Evolutionary conservation across 331 rosid genomes (phyloP), one percentile per base, ranked within the genome.

Genomic region (Malus hybrid): DNA sequence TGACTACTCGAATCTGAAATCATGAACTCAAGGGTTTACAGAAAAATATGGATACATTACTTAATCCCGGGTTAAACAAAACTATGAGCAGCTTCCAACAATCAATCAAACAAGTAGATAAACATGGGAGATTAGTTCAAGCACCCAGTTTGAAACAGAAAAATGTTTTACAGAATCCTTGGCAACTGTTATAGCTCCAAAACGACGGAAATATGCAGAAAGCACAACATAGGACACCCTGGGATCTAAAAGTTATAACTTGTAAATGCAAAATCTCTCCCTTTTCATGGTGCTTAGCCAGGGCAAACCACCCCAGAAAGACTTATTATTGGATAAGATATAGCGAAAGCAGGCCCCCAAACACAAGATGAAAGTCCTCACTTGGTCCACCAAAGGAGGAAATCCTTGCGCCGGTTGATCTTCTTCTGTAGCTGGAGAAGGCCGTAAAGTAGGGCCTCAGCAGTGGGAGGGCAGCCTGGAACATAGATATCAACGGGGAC

Each of bases 381-480:
- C 88, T 88, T 87, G 76, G 93, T 90, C 98, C 99, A 95, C 99
- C 98, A 95, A 42, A 77, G 82, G 78, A 86, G 96, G 85, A 95
- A 95, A 86, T 95, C 99, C 81, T 92, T 95, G 85, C 98, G 97
- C 87, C 99, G 88, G 78, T 88, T 89, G 84, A 92, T 95, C 88
- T 92, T 95, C 93, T 95, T 92, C 90, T 95, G 99, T 81, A 95
- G 85, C 89, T 95, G 99, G 68, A 95, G 99, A 69, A 95, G 84
- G 63, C 99, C 99, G 67, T 95, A 95, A 1, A 95, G 87, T 36
- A 92, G 72, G 80, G 97, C 99, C 81, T 95, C 99, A 1, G 99
- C 99, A 64, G 98, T 90, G 73, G 99, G 98, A 75, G 99, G 99
- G 68, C 99, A 95, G 69, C 99, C 99, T 0, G 99, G 99, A 80